Conservation (phyloP, 306 rosid genomes). For the Phaseolus lunatus region DNA sequence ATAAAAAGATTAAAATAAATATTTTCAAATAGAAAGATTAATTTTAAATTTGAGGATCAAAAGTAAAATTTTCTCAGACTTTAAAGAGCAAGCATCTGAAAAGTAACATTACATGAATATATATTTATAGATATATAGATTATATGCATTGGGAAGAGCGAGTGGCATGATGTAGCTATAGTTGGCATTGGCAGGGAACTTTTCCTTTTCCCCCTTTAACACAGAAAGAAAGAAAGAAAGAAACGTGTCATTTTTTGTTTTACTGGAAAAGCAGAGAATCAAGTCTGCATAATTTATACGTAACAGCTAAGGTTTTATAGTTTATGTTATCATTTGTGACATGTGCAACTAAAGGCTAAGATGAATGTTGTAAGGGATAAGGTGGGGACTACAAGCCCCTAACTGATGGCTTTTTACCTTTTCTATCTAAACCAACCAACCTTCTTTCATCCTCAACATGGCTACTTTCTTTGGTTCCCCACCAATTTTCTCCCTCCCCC, state of each 20-base stretch:
- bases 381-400: constrained; percentile 49
- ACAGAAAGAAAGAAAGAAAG: background rate
- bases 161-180: background rate
- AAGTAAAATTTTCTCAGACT: no score
- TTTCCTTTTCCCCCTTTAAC: background rate
- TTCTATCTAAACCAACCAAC: constrained; percentile 43
- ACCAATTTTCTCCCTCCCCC: constrained; percentile 69
- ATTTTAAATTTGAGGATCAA: no score
- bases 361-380: constrained; percentile 46
- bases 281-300: background rate
- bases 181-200: no score
- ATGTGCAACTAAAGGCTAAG: constrained; percentile 35
- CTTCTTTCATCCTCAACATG: constrained; percentile 52
- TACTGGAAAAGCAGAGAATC: constrained; percentile 7
- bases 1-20: no score
- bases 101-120: background rate
- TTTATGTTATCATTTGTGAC: constrained; percentile 18
- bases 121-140: background rate
- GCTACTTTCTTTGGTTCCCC: constrained; percentile 80
- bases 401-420: background rate
- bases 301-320: constrained; percentile 15
- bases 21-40: no score
- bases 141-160: background rate
- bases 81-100: background rate
- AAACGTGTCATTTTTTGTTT: background rate